phyloP scores from a whole-genome alignment of 2,329 filamentous ascomycete genomes.

The Aspergillus calidoustus region DNA sequence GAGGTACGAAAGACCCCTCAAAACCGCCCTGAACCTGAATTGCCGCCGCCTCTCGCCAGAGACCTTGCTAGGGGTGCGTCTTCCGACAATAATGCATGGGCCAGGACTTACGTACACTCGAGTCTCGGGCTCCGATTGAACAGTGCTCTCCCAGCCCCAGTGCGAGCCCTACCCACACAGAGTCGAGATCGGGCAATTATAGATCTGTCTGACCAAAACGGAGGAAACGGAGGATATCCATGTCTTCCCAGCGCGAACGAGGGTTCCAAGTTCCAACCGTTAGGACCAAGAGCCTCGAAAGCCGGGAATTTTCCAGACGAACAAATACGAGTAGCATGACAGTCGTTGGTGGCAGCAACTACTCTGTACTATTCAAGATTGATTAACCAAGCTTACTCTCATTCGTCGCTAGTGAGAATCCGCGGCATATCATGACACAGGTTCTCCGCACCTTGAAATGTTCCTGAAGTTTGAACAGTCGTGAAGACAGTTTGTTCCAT shows the following conservation, averaged over 20 bases:
- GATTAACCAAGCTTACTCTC: conserved; percentile 5
- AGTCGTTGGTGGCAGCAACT: background rate
- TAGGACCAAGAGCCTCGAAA: conserved; percentile 7
- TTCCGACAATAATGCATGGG: conserved; percentile 5
- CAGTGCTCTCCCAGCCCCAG: conserved; percentile 9
- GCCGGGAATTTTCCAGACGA: conserved; percentile 1
- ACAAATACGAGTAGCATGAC: background rate
- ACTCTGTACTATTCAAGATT: conserved; percentile 4
- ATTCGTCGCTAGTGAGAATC: conserved; percentile 11
- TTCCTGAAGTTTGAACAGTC: background rate
- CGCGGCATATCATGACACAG: conserved; percentile 12
- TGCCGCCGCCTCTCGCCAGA: background rate
- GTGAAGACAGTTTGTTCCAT: background rate
- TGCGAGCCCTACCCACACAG: conserved; percentile 17
- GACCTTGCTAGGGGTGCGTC: conserved; percentile 10
- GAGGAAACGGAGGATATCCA: background rate
- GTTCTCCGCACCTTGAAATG: conserved; percentile 12
- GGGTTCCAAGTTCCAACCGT: background rate
- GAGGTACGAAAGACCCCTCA: background rate
- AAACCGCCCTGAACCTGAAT: background rate
- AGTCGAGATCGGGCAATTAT: conserved; percentile 6
- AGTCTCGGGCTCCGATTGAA: conserved; percentile 14
- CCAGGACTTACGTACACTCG: conserved; percentile 11
- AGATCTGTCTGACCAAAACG: conserved; percentile 10
- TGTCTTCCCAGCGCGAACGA: background rate